Evolutionary conservation across 371 early-diverging fungal genomes (phyloP).

Genomic region (Vairimorpha necatrix): DNA sequence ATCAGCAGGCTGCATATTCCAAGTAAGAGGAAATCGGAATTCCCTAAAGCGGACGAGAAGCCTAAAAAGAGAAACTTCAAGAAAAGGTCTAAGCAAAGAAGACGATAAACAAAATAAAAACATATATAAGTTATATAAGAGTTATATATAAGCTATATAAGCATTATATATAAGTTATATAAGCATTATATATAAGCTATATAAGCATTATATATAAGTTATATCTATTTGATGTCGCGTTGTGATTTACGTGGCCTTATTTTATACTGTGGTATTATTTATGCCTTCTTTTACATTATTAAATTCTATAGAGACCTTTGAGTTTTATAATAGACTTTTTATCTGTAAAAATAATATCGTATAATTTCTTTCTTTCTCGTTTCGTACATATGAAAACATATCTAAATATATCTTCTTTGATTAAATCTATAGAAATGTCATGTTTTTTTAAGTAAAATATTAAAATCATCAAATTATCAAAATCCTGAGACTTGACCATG

Average conservation of each 20-base stretch:
- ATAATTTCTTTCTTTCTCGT: conserved; percentile 1
- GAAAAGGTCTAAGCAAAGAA: neutral
- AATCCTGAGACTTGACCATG: neutral
- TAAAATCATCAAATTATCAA: neutral
- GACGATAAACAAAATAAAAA: neutral
- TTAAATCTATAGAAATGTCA: neutral
- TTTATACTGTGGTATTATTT: no score
- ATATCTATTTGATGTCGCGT: no score
- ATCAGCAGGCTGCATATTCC: neutral
- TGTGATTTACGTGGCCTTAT: no score
- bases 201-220: no score
- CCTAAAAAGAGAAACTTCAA: neutral
- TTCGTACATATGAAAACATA: neutral
- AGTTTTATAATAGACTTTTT: neutral
- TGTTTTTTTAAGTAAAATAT: neutral
- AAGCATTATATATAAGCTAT: no score
- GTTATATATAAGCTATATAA: no score
- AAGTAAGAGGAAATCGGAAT: neutral
- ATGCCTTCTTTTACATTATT: neutral
- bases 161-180: no score
- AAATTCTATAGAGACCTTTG: neutral
- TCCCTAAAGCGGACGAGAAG: neutral
- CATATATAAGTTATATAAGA: neutral
- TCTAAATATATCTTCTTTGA: neutral
- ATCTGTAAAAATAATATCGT: neutral